Conservation (phyloP, 768 basidiomycete species). For the Clathrus columnatus region DNA sequence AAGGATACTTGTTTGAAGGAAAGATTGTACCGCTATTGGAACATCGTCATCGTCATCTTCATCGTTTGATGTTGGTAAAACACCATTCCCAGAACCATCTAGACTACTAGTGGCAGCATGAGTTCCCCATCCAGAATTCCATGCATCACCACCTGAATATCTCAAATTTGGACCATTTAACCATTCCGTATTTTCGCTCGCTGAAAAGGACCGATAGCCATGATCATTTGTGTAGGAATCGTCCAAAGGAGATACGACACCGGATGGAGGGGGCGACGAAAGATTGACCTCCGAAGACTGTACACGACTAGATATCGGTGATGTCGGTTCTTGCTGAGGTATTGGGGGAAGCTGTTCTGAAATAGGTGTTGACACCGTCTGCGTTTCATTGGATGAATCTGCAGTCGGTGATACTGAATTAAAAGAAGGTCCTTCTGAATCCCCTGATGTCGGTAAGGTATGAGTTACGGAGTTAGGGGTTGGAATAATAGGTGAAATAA, state of each 20-base stretch:
- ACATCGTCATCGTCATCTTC: constrained; percentile 26
- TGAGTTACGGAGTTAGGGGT: background rate
- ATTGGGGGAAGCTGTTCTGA: background rate
- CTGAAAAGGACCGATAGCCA: constrained; percentile 39
- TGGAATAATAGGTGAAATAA: background rate
- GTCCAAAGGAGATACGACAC: constrained; percentile 23
- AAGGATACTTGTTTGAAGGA: constrained; percentile 17
- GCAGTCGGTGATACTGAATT: constrained; percentile 13
- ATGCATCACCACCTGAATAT: background rate
- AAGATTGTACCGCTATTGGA: constrained; percentile 16
- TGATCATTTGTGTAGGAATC: constrained; percentile 8
- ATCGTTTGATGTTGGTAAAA: background rate
- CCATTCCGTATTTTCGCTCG: constrained; percentile 34
- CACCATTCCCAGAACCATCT: background rate
- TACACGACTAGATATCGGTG: background rate
- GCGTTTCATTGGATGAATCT: constrained; percentile 8
- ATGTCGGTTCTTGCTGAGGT: constrained; percentile 1
- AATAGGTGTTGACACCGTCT: constrained; percentile 11
- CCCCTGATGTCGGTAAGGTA: constrained; percentile 44
- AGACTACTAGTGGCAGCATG: background rate
- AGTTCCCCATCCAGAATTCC: constrained; percentile 3
- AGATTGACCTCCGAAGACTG: background rate
- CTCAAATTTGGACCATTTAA: constrained; percentile 14
- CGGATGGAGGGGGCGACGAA: constrained; percentile 9
- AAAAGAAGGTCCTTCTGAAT: constrained; percentile 25